Percentiles rank a stretch among this genome's conserved stretches.
phyloP scores from a whole-genome alignment of 2,329 filamentous ascomycete species.

The Phoma sp. region DNA sequence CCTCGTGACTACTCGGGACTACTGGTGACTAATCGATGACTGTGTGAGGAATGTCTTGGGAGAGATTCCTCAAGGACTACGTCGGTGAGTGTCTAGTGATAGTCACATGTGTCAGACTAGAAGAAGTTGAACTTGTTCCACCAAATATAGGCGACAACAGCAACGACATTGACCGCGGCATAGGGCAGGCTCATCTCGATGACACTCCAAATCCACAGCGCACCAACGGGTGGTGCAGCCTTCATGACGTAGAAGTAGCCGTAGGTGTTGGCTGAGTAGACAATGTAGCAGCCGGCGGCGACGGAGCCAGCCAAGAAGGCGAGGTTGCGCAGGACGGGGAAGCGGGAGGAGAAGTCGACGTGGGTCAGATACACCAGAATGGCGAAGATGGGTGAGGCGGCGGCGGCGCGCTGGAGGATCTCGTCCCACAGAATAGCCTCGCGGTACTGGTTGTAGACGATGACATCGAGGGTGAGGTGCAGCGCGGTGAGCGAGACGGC shows the following conservation, averaged over 20 bases:
- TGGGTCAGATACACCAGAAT: slow-evolving; percentile 55
- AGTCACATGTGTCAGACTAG: slow-evolving; percentile 33
- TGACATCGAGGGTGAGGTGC: slow-evolving; percentile 79
- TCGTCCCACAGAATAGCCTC: slow-evolving; percentile 67
- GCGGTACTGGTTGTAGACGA: slow-evolving; percentile 82
- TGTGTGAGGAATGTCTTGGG: no score
- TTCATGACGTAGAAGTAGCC: slow-evolving; percentile 92
- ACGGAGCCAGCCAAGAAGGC: slow-evolving; percentile 71
- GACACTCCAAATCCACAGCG: slow-evolving; percentile 91
- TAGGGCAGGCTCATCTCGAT: slow-evolving; percentile 79
- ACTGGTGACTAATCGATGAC: no score
- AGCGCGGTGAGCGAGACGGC: slow-evolving; percentile 70
- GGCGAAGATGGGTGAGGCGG: slow-evolving; percentile 54
- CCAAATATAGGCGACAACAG: slow-evolving; percentile 61
- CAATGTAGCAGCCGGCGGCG: slow-evolving; percentile 76
- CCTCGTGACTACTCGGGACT: no score
- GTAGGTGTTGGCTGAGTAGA: slow-evolving; percentile 79
- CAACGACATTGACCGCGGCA: slow-evolving; percentile 64
- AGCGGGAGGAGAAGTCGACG: slow-evolving; percentile 49
- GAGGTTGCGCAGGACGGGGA: slow-evolving; percentile 55
- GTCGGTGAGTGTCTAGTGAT: no score
- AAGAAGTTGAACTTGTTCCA: slow-evolving; percentile 62
- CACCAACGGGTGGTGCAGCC: slow-evolving; percentile 84
- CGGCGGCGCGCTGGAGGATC: slow-evolving; percentile 61
- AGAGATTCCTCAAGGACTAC: no score